These are phyloP conservation scores for Leccinum huronense DNA, from an alignment of 1,284 basidiomycete genomes.

Conservation along the genomic window DNA sequence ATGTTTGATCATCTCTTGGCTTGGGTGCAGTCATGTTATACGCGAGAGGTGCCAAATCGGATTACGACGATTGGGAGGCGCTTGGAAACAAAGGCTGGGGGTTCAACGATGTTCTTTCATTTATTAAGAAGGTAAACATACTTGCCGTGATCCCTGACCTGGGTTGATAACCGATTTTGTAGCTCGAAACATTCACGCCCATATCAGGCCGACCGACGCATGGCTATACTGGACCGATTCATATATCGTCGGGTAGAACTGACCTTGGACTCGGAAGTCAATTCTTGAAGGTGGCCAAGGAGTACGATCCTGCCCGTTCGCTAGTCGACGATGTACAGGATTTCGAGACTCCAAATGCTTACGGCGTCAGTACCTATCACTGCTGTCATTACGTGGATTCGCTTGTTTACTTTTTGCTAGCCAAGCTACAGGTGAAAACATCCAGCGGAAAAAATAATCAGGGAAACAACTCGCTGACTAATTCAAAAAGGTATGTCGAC, in stretches of 20 bases:
- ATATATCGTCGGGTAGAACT: constrained; percentile 43
- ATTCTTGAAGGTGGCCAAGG: constrained; percentile 43
- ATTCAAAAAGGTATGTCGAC: constrained; percentile 47
- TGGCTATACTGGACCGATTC: constrained; percentile 53
- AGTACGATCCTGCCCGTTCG: constrained; percentile 45
- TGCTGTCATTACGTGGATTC: background rate
- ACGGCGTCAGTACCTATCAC: constrained; percentile 41
- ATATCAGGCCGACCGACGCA: constrained; percentile 40
- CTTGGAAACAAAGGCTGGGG: constrained; percentile 57
- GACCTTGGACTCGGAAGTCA: constrained; percentile 43
- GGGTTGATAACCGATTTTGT: background rate
- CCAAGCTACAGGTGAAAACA: constrained; percentile 13
- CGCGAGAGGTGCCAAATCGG: constrained; percentile 52
- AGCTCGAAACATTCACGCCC: constrained; percentile 54
- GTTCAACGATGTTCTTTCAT: constrained; percentile 43
- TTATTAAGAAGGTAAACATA: constrained; percentile 48
- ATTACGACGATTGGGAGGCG: constrained; percentile 57
- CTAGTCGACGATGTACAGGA: constrained; percentile 46
- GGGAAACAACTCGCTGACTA: background rate
- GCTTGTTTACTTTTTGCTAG: constrained; percentile 7
- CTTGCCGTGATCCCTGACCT: no score
- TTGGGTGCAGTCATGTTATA: constrained; percentile 49
- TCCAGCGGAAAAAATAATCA: background rate
- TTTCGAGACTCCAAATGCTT: constrained; percentile 41
- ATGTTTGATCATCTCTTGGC: background rate